Evolutionary conservation across 1,284 basidiomycete genomes (phyloP).

Genomic region (Lentinula novae-zelandiae): DNA sequence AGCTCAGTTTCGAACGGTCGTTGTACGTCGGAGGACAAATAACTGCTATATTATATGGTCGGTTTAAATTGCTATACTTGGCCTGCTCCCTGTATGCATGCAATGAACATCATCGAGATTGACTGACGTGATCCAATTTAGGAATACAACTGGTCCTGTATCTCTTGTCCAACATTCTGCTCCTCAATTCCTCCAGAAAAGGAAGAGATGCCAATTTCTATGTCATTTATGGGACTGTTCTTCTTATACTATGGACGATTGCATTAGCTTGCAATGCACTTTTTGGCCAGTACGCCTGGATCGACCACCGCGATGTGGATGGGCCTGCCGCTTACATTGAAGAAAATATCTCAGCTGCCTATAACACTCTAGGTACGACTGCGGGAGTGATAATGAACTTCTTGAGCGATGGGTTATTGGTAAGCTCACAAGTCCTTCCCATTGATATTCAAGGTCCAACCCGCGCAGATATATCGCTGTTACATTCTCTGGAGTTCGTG

Average conservation of each 20-base stretch:
- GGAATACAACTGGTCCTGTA: conserved; percentile 23
- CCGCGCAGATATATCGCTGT: conserved; percentile 24
- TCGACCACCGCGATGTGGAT: conserved; percentile 22
- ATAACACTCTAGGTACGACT: conserved; percentile 25
- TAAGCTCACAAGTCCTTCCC: conserved; percentile 7
- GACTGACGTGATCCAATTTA: conserved; percentile 5
- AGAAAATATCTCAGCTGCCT: conserved; percentile 20
- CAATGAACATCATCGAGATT: background rate
- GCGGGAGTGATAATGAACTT: conserved; percentile 23
- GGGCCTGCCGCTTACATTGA: conserved; percentile 23
- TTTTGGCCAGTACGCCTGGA: conserved; percentile 24
- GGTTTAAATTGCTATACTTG: background rate
- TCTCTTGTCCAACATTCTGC: conserved; percentile 19
- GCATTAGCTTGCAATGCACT: conserved; percentile 21
- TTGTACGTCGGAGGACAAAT: conserved; percentile 26
- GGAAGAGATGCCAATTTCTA: conserved; percentile 18
- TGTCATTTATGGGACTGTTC: conserved; percentile 19
- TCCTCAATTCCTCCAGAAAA: conserved; percentile 12
- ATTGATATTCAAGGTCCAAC: background rate
- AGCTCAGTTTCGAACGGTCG: conserved; percentile 22
- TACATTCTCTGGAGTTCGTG: conserved; percentile 25
- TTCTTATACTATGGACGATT: conserved; percentile 23
- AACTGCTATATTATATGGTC: conserved; percentile 25
- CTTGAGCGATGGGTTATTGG: conserved; percentile 25
- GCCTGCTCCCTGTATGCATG: background rate